Evolutionary conservation across 164 flowering plant species (phyloP).

Genomic region (Aristolochia californica): DNA sequence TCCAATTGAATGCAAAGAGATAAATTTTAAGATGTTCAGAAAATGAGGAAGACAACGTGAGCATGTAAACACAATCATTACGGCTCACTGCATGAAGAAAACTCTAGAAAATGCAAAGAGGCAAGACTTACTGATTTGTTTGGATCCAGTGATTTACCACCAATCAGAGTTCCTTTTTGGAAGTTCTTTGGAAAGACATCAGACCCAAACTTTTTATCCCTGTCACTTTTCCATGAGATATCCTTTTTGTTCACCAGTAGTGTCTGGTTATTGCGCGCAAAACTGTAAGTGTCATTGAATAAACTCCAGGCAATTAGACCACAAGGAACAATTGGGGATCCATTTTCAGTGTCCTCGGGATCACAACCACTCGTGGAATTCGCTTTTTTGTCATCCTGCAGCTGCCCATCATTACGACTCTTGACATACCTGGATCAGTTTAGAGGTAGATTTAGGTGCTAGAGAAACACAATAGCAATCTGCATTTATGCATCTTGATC

Average conservation of each 20-base stretch:
- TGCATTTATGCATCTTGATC: too few species aligned
- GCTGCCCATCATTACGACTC: conserved; percentile 73
- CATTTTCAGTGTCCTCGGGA: conserved; percentile 39
- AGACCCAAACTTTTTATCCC: conserved; percentile 72
- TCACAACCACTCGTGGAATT: conserved; percentile 29
- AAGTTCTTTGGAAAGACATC: conserved; percentile 79
- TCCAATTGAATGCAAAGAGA: too few species aligned
- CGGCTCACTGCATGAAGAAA: too few species aligned
- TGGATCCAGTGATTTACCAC: conserved; percentile 52
- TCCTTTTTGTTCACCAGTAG: conserved; percentile 53
- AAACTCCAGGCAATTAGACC: conserved; percentile 95
- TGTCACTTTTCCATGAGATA: conserved; percentile 92
- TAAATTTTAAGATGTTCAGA: too few species aligned
- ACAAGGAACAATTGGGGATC: conserved; percentile 67
- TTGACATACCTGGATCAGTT: conserved; percentile 62
- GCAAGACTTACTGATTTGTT: conserved; percentile 43
- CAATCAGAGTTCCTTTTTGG: conserved; percentile 52
- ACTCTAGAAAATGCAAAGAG: too few species aligned
- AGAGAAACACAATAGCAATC: background rate
- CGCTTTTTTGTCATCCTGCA: conserved; percentile 16
- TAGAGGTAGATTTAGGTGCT: background rate
- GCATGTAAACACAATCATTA: too few species aligned
- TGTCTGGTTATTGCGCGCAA: conserved; percentile 29
- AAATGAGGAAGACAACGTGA: too few species aligned
- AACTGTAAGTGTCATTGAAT: conserved; percentile 85